These are phyloP conservation scores for Triticum monococcum DNA, from an alignment of 176 grass and related monocot species.

Conservation along the genomic window DNA sequence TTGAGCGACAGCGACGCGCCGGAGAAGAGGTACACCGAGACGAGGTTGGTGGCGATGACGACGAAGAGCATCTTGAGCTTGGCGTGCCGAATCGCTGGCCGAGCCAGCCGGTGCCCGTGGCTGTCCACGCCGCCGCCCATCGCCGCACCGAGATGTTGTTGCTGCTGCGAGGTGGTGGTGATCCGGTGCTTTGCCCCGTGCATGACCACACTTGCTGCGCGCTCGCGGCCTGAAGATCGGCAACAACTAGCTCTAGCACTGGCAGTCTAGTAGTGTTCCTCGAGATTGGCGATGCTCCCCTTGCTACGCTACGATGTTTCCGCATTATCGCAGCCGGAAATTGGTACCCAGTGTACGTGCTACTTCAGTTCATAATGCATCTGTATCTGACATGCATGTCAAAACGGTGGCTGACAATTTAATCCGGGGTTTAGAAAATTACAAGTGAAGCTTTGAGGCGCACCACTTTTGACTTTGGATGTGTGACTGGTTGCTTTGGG, in stretches of 20 bases:
- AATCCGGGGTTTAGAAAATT: background rate
- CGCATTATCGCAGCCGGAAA: background rate
- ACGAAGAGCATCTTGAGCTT: slow-evolving; percentile 65
- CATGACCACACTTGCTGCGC: background rate
- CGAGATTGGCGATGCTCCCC: slow-evolving; percentile 15
- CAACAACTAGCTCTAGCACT: background rate
- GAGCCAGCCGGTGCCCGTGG: background rate
- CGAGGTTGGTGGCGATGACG: slow-evolving; percentile 64
- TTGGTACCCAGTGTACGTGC: background rate
- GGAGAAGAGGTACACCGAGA: slow-evolving; percentile 81
- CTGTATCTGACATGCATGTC: background rate
- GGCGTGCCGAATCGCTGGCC: slow-evolving; percentile 24
- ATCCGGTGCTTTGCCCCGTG: slow-evolving; percentile 39
- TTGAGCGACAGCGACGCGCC: slow-evolving; percentile 54
- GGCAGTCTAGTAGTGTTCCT: slow-evolving; percentile 14
- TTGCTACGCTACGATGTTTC: slow-evolving; percentile 9
- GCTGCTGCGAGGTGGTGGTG: background rate
- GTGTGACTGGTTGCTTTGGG: slow-evolving; percentile 33
- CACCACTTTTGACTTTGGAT: background rate
- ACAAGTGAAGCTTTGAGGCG: background rate
- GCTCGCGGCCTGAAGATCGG: background rate
- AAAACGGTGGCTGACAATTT: background rate
- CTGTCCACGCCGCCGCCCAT: background rate
- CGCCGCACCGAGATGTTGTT: background rate
- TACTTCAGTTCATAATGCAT: background rate